Percentiles rank a stretch among this genome's conserved stretches.
Evolutionary conservation across 768 basidiomycete genomes (phyloP).

Genomic region (Amanita polypyramis): DNA sequence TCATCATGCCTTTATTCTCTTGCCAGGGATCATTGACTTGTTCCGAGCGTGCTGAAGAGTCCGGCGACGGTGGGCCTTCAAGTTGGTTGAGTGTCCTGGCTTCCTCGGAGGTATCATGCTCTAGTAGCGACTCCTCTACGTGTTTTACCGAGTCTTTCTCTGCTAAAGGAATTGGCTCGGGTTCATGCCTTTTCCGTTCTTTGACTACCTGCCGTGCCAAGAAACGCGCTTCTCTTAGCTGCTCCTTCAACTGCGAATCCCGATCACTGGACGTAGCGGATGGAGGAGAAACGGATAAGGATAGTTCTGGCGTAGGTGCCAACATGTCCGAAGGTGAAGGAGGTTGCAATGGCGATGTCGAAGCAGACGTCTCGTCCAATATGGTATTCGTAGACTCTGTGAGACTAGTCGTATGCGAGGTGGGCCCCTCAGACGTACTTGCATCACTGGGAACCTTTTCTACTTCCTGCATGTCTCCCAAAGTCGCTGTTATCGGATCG

Average conservation of each 20-base stretch:
- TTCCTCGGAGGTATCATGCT: background rate
- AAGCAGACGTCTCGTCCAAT: background rate
- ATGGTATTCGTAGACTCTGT: background rate
- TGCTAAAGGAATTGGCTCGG: background rate
- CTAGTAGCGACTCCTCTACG: background rate
- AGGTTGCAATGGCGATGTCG: background rate
- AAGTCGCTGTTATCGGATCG: constrained; percentile 1
- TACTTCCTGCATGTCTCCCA: background rate
- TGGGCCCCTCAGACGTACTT: background rate
- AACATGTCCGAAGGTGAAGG: background rate
- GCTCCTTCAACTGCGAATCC: background rate
- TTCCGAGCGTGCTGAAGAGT: background rate
- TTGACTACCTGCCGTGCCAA: background rate
- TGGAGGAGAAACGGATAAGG: background rate
- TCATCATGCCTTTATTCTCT: background rate
- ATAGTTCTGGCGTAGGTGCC: background rate
- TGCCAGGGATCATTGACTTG: background rate
- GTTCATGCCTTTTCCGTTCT: background rate
- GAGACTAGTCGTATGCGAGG: background rate
- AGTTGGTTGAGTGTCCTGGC: no score
- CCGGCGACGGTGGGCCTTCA: no score
- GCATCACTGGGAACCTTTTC: background rate
- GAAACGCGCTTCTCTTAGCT: constrained; percentile 1
- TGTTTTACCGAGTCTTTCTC: background rate
- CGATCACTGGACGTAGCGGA: background rate